phyloP scores from a whole-genome alignment of 306 rosid species.

The Macrotyloma uniflorum region DNA sequence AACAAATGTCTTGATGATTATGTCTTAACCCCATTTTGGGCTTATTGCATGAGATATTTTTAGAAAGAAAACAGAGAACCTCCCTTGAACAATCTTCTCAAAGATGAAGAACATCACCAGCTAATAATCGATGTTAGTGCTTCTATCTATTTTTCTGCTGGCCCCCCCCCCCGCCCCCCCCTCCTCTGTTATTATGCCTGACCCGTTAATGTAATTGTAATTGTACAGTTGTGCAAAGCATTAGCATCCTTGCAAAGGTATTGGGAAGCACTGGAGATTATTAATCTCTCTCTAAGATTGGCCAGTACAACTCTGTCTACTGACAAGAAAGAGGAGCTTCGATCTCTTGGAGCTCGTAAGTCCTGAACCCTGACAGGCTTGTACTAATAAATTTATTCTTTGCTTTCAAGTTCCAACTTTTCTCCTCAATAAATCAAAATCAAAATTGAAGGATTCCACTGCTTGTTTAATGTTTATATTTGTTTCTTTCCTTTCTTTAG shows the following conservation, averaged over 20 bases:
- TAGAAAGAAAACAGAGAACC: slow-evolving; percentile 55
- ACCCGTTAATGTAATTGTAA: slow-evolving; percentile 27
- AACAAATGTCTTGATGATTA: slow-evolving; percentile 21
- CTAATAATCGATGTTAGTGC: slow-evolving; percentile 76
- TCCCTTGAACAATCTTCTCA: slow-evolving; percentile 69
- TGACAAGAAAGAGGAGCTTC: slow-evolving; percentile 77
- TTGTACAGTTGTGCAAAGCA: slow-evolving; percentile 80
- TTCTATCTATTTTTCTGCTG: slow-evolving; percentile 22
- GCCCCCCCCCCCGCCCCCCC: background rate
- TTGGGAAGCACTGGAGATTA: slow-evolving; percentile 82
- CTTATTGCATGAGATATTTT: slow-evolving; percentile 43
- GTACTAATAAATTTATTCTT: slow-evolving; percentile 10
- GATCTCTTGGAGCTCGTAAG: slow-evolving; percentile 89
- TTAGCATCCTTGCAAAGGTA: slow-evolving; percentile 74
- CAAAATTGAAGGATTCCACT: background rate
- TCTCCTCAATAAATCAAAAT: slow-evolving; percentile 32
- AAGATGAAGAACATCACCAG: slow-evolving; percentile 67
- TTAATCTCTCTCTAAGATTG: slow-evolving; percentile 68
- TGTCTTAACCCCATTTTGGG: slow-evolving; percentile 23
- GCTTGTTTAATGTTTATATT: background rate
- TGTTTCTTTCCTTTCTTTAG: slow-evolving; percentile 11
- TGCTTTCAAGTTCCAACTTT: background rate
- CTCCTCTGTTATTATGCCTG: slow-evolving; percentile 16
- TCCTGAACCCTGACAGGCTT: slow-evolving; percentile 29
- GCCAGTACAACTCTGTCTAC: slow-evolving; percentile 54